phyloP scores from a whole-genome alignment of 2,329 filamentous ascomycete genomes.

The Trichoderma aggressivum region DNA sequence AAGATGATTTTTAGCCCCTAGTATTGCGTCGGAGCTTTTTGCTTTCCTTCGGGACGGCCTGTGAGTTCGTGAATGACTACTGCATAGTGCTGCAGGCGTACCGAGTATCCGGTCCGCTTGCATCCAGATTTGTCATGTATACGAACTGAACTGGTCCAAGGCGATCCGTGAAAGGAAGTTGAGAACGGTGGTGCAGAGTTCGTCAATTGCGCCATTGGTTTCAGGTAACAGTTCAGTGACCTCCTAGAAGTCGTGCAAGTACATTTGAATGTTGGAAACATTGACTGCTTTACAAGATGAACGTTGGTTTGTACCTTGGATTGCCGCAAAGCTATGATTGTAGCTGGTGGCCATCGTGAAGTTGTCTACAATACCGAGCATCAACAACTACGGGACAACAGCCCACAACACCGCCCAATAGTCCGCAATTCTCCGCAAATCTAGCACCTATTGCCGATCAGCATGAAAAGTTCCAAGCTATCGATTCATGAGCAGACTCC shows the following conservation, averaged over 20 bases:
- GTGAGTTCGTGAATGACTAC: background rate
- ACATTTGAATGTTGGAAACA: background rate
- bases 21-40: background rate
- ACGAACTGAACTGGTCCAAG: background rate
- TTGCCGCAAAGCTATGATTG: background rate
- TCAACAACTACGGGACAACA: background rate
- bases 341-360: background rate
- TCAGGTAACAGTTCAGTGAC: background rate
- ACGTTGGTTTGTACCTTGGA: background rate
- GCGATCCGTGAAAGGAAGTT: background rate
- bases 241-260: background rate
- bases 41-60: background rate
- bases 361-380: background rate
- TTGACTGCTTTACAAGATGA: background rate
- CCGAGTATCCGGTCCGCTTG: background rate
- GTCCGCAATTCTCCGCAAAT: background rate
- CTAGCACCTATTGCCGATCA: background rate
- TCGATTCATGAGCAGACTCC: background rate
- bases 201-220: background rate
- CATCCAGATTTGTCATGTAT: background rate
- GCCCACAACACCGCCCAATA: background rate
- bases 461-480: background rate
- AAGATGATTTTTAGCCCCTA: background rate
- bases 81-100: background rate
- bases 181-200: background rate